Evolutionary conservation across 2,329 filamentous ascomycete species (phyloP).

Genomic region (Fusarium floridanum): DNA sequence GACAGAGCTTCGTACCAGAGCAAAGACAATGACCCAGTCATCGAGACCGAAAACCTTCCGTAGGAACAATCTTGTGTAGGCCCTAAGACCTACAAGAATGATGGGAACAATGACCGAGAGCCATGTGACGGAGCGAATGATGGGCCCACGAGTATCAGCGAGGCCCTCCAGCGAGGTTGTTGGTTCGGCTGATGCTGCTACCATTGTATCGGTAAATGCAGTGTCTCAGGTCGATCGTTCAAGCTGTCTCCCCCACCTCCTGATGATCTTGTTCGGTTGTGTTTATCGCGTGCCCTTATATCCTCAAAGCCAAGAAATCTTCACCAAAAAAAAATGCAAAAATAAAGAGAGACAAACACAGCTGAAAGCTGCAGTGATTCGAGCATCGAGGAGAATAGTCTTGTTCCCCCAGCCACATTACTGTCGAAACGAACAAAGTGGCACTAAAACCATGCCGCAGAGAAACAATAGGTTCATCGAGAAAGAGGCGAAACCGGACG

Average conservation of each 20-base stretch:
- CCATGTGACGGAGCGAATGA: constrained; percentile 31
- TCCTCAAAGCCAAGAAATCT: background rate
- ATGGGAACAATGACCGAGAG: constrained; percentile 22
- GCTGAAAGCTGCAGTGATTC: background rate
- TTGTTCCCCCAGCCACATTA: background rate
- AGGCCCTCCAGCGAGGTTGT: constrained; percentile 26
- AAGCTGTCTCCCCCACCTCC: background rate
- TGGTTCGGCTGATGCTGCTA: background rate
- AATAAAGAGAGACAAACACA: background rate
- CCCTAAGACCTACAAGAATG: constrained; percentile 16
- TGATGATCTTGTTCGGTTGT: background rate
- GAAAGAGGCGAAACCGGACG: background rate
- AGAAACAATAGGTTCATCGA: background rate
- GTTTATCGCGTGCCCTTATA: constrained; percentile 7
- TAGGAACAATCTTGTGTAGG: constrained; percentile 25
- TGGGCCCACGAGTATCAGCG: constrained; percentile 18
- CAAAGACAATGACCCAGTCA: constrained; percentile 31
- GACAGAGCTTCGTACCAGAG: background rate
- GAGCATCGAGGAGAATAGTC: background rate
- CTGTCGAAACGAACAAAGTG: background rate
- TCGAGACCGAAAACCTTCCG: constrained; percentile 36
- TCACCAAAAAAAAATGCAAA: background rate
- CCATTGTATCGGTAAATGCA: constrained; percentile 4
- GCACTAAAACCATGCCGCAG: background rate
- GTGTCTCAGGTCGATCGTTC: background rate